phyloP scores from a whole-genome alignment of 306 rosid genomes.

The Acacia acuminata region DNA sequence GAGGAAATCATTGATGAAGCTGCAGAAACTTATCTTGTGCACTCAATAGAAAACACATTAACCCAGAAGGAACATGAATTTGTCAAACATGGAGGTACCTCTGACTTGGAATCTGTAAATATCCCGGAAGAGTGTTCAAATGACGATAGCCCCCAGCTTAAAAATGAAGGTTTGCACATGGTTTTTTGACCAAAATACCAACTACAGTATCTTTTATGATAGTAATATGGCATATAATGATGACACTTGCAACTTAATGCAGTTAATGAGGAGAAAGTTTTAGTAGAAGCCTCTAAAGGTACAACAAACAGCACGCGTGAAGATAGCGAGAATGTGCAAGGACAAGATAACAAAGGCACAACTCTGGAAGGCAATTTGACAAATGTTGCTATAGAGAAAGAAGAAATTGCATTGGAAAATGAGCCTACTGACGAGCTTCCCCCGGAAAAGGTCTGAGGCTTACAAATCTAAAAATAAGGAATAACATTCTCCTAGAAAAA shows the following conservation, averaged over 20 bases:
- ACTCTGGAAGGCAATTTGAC: slow-evolving; percentile 1
- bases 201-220: neutral
- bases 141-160: neutral
- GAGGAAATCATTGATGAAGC: neutral
- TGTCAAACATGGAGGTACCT: slow-evolving; percentile 10
- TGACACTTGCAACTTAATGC: slow-evolving; percentile 8
- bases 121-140: slow-evolving; percentile 17
- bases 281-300: neutral
- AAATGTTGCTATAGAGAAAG: neutral
- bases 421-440: slow-evolving; percentile 4
- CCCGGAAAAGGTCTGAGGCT: slow-evolving; percentile 5
- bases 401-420: neutral
- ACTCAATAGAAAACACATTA: neutral
- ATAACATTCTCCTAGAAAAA: neutral
- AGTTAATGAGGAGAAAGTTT: neutral
- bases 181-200: slow-evolving; percentile 6
- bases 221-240: neutral
- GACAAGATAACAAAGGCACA: neutral
- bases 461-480: neutral
- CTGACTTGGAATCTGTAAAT: slow-evolving; percentile 10
- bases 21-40: neutral
- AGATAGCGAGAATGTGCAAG: neutral
- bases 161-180: slow-evolving; percentile 2
- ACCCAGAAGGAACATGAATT: slow-evolving; percentile 3
- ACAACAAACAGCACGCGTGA: neutral